Conservation (phyloP, 345 rosid genomes). For the Dimocarpus longan region DNA sequence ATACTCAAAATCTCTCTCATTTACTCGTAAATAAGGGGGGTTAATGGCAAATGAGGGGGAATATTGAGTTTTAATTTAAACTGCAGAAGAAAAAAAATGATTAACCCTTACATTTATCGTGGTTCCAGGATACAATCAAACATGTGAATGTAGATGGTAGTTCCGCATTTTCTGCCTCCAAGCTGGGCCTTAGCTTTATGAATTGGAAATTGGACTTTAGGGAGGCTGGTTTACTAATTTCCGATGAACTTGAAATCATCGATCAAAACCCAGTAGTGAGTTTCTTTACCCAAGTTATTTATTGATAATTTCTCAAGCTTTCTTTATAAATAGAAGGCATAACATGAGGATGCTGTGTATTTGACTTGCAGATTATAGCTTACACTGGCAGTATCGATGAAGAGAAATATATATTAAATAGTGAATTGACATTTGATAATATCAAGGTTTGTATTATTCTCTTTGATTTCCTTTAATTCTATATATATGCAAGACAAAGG, state of each 20-base stretch:
- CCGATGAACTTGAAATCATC: neutral
- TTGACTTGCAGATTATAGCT: neutral
- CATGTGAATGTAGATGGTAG: neutral
- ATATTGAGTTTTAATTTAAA: no score
- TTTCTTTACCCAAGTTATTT: neutral
- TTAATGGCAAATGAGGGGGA: no score
- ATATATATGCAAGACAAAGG: no score
- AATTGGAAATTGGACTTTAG: neutral
- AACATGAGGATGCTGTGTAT: neutral
- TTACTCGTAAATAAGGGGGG: no score
- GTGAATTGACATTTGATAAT: slow-evolving; percentile 6
- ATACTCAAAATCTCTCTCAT: no score
- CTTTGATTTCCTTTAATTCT: neutral
- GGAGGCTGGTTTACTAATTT: neutral
- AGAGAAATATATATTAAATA: neutral
- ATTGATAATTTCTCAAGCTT: neutral
- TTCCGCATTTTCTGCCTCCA: neutral
- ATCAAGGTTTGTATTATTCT: slow-evolving; percentile 7
- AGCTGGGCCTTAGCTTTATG: neutral
- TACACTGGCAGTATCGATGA: neutral
- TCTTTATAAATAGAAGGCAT: no score
- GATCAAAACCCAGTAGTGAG: neutral
- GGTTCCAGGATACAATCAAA: neutral
- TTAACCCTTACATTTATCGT: no score
- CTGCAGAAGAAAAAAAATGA: no score